Evolutionary conservation across 2,329 filamentous ascomycete genomes (phyloP).

Genomic region (Hortaea werneckii): DNA sequence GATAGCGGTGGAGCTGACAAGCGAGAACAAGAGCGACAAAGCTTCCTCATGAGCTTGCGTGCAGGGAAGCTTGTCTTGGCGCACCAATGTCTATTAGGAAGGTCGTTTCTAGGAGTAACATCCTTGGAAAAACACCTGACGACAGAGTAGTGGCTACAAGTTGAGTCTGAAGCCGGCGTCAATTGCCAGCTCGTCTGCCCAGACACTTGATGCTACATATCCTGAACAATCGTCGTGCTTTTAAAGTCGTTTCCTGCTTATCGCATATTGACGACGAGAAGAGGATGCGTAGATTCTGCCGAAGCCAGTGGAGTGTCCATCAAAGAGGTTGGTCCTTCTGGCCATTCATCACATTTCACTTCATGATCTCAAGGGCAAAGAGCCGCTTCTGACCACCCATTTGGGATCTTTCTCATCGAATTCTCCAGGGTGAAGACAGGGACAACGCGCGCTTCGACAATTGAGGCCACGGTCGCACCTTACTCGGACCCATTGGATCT

Average conservation of each 20-base stretch:
- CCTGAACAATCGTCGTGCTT: no score
- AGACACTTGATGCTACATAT: not conserved
- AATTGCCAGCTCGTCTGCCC: no score
- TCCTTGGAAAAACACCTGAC: no score
- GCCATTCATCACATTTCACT: not conserved
- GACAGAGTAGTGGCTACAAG: no score
- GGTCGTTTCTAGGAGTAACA: no score
- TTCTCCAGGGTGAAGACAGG: slow-evolving; percentile 1
- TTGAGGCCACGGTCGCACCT: not conserved
- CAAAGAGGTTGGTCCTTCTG: no score
- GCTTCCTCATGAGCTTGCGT: not conserved
- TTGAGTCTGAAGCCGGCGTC: no score
- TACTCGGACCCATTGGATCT: slow-evolving; percentile 1
- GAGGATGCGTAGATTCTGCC: not conserved
- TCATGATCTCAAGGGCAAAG: not conserved
- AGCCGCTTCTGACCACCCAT: not conserved
- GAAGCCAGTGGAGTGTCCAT: not conserved
- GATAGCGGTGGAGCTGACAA: not conserved
- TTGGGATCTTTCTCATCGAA: not conserved
- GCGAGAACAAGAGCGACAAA: not conserved
- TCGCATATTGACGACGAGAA: not conserved
- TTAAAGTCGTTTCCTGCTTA: not conserved
- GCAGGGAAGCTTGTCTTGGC: no score
- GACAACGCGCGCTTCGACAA: slow-evolving; percentile 2
- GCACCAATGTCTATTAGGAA: no score